Evolutionary conservation across 805 yeast species (phyloP).

Genomic region (Candida stauntonica): DNA sequence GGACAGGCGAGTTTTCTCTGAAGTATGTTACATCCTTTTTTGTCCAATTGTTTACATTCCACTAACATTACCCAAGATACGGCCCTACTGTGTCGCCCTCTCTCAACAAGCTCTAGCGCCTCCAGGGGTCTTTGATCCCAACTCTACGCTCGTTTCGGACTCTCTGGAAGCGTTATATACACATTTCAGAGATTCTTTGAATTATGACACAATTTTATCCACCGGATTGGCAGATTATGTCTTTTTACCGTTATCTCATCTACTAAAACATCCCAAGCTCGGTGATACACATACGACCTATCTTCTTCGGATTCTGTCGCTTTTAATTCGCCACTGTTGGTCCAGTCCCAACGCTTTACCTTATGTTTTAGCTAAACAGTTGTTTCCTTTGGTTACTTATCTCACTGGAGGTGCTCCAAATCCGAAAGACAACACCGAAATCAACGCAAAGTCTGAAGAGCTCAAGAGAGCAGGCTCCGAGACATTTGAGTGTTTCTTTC

Average conservation of each 20-base stretch:
- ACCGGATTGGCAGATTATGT: constrained; percentile 53
- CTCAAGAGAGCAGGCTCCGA: constrained; percentile 34
- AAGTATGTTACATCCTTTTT: no score
- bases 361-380: constrained; percentile 37
- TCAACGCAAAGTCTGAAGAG: constrained; percentile 31
- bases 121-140: constrained; percentile 29
- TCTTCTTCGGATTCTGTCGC: constrained; percentile 39
- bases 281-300: constrained; percentile 43
- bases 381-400: constrained; percentile 42
- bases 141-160: constrained; percentile 28
- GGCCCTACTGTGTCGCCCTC: constrained; percentile 40
- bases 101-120: constrained; percentile 43
- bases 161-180: constrained; percentile 33
- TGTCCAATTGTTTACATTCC: no score
- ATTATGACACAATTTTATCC: constrained; percentile 24
- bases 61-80: no score
- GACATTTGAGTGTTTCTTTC: constrained; percentile 29
- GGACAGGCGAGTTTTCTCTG: constrained; percentile 17
- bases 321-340: constrained; percentile 49
- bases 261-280: constrained; percentile 45
- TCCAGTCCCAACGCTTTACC: constrained; percentile 32
- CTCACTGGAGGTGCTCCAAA: constrained; percentile 45
- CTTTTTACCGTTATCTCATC: constrained; percentile 53
- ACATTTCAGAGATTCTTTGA: constrained; percentile 17
- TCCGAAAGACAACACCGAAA: constrained; percentile 24